Percentiles rank a stretch among this genome's conserved stretches.
phyloP scores from a whole-genome alignment of 495 filamentous ascomycete genomes.

The Penicillium alfredii region DNA sequence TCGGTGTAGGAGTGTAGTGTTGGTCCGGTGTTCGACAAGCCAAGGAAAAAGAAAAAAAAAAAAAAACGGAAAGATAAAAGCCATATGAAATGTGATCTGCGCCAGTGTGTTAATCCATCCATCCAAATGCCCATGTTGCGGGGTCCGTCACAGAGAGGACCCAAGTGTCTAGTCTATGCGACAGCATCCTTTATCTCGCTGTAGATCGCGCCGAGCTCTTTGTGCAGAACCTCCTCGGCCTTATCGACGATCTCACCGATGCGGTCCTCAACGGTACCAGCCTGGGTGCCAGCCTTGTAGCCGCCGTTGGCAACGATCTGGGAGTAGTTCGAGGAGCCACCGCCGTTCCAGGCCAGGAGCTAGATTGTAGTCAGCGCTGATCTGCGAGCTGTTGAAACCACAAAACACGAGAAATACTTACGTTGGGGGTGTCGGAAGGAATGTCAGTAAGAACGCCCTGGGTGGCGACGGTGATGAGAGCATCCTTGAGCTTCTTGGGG shows the following conservation, averaged over 20 bases:
- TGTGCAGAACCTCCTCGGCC: conserved; percentile 33
- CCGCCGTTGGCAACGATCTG: conserved; percentile 68
- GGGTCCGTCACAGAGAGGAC: conserved; percentile 18
- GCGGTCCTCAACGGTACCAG: conserved; percentile 20
- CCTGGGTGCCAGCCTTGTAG: conserved; percentile 28
- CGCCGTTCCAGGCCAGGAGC: conserved; percentile 98
- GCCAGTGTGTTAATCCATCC: conserved; percentile 27
- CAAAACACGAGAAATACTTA: conserved; percentile 33
- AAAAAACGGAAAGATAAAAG: conserved; percentile 14
- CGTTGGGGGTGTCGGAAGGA: conserved; percentile 74
- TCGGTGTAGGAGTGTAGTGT: conserved; percentile 14
- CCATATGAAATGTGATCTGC: conserved; percentile 26
- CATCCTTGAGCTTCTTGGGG: conserved; percentile 88
- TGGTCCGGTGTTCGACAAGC: conserved; percentile 9
- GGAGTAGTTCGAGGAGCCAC: conserved; percentile 83
- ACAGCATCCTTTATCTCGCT: conserved; percentile 43
- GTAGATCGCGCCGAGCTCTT: conserved; percentile 42
- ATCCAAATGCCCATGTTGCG: conserved; percentile 24
- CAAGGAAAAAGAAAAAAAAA: conserved; percentile 15
- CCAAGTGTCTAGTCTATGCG: conserved; percentile 27
- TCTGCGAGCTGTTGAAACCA: background rate
- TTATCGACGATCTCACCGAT: conserved; percentile 29
- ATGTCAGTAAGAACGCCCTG: conserved; percentile 74
- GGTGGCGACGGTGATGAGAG: conserved; percentile 79
- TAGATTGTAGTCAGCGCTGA: conserved; percentile 41